phyloP scores from a whole-genome alignment of 2,329 filamentous ascomycete genomes.

The Teratosphaeriaceae sp. region DNA sequence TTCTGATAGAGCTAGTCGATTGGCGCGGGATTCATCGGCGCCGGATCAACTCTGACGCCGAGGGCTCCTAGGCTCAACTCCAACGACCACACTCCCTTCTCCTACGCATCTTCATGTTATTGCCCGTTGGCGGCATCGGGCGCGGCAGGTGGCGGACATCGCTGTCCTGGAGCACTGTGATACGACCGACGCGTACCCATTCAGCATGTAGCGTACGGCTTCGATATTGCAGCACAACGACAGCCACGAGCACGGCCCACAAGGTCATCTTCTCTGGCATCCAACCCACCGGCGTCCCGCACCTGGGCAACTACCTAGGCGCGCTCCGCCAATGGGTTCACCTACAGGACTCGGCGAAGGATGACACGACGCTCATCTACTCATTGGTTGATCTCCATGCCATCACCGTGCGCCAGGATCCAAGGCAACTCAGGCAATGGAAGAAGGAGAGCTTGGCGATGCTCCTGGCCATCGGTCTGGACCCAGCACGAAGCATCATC shows the following conservation, averaged over 20 bases:
- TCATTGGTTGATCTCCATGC: constrained; percentile 93
- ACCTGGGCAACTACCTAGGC: constrained; percentile 92
- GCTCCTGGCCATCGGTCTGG: constrained; percentile 75
- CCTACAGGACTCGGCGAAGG: constrained; percentile 59
- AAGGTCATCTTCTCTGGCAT: constrained; percentile 86
- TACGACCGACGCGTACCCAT: not conserved
- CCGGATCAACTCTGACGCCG: too few relatives aligned
- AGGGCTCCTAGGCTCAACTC: too few relatives aligned
- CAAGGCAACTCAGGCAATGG: constrained; percentile 53
- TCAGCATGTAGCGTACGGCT: not conserved
- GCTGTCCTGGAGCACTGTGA: not conserved
- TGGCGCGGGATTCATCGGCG: too few relatives aligned
- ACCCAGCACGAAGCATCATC: constrained; percentile 67
- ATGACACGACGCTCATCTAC: constrained; percentile 62
- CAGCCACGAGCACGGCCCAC: constrained; percentile 1
- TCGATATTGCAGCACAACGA: not conserved
- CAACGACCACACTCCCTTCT: too few relatives aligned
- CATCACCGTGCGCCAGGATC: constrained; percentile 70
- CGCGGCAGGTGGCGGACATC: constrained; percentile 1
- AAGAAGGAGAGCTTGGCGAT: constrained; percentile 71
- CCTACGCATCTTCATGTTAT: not conserved
- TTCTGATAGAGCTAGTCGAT: too few relatives aligned
- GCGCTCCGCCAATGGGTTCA: constrained; percentile 80
- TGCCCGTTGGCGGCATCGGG: not conserved
- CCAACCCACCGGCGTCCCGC: constrained; percentile 89